phyloP scores from a whole-genome alignment of 257 asterid species.

The Forsythia viridissima region DNA sequence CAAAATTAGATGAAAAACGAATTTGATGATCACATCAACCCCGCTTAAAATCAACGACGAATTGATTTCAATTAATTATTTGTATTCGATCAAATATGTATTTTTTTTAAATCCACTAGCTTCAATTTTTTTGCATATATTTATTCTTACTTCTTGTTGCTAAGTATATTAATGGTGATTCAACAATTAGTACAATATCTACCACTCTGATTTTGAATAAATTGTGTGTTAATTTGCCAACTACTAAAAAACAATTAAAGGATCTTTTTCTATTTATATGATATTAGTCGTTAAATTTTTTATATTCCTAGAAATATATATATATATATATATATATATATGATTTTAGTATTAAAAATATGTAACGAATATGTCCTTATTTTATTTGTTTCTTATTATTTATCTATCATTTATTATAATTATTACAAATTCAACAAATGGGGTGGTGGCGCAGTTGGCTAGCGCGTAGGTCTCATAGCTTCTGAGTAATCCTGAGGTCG shows the following conservation, averaged over 20 bases:
- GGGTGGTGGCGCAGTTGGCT: conserved; percentile 99
- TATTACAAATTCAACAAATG: neutral
- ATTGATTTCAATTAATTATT: neutral
- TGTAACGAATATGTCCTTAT: too few relatives aligned
- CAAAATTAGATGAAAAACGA: neutral
- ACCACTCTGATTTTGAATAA: neutral
- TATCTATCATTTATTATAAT: too few relatives aligned
- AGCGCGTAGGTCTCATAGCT: conserved; percentile 99
- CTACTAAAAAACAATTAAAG: neutral
- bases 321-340: too few relatives aligned
- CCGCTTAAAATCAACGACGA: neutral
- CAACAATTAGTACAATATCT: neutral
- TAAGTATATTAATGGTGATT: neutral
- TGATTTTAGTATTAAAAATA: too few relatives aligned
- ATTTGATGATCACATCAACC: neutral
- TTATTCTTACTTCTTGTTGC: neutral
- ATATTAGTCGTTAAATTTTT: too few relatives aligned
- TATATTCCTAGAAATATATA: too few relatives aligned
- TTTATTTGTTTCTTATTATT: too few relatives aligned
- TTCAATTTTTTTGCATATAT: neutral
- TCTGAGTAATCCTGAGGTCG: conserved; percentile 90
- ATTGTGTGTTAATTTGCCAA: neutral
- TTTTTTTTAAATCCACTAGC: neutral
- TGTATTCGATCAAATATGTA: neutral
- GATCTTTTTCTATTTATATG: too few relatives aligned